Evolutionary conservation across 192 early-diverging fungal genomes (phyloP).

Genomic region (Coemansia sp.): DNA sequence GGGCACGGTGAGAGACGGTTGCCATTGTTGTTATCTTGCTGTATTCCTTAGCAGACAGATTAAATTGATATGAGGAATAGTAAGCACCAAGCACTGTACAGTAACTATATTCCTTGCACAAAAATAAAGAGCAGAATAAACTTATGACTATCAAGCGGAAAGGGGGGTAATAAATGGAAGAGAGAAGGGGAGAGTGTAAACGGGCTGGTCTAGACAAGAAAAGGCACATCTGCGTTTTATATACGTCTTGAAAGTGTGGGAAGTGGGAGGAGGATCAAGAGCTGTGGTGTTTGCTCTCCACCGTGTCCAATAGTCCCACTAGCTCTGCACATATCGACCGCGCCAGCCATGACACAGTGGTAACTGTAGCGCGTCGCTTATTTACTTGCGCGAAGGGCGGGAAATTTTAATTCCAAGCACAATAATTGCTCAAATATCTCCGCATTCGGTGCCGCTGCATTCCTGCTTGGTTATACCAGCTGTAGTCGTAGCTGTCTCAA

Average conservation of each 20-base stretch:
- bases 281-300: background rate
- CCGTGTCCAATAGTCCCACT: constrained; percentile 1
- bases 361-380: constrained; percentile 10
- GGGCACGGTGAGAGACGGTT: constrained; percentile 3
- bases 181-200: background rate
- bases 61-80: too few species aligned
- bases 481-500: background rate
- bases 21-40: background rate
- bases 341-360: background rate
- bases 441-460: background rate
- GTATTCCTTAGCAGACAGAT: background rate
- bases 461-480: too few species aligned
- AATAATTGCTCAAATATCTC: background rate
- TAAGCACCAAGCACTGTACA: too few species aligned
- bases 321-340: too few species aligned
- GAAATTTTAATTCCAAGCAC: background rate
- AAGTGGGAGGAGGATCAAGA: background rate
- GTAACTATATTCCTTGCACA: too few species aligned
- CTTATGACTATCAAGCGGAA: background rate
- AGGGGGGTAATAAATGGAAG: background rate
- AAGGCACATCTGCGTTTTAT: background rate
- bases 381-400: background rate
- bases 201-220: background rate
- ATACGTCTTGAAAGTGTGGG: background rate
- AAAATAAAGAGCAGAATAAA: too few species aligned